phyloP scores from a whole-genome alignment of 768 basidiomycete genomes.

The Cubamyces lactineus region DNA sequence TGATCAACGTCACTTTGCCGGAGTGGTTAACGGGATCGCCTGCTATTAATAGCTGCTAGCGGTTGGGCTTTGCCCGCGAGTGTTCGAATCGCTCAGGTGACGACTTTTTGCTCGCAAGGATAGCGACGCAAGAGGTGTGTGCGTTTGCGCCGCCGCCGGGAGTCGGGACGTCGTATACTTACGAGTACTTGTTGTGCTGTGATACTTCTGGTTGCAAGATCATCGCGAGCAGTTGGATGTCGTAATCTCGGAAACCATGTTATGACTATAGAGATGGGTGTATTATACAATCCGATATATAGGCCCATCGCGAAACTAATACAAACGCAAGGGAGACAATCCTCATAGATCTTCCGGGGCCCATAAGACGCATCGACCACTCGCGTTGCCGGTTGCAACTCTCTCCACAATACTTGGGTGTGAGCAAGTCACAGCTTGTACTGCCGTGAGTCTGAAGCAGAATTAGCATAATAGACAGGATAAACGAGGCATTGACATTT shows the following conservation, averaged over 20 bases:
- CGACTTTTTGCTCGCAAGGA: conserved; percentile 42
- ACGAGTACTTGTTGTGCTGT: too few relatives aligned
- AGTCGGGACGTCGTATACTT: too few relatives aligned
- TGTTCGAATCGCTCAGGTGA: conserved; percentile 68
- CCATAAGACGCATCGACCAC: conserved; percentile 83
- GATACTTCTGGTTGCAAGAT: too few relatives aligned
- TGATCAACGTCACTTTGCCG: conserved; percentile 76
- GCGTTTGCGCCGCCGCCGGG: too few relatives aligned
- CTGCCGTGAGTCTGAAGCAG: conserved; percentile 74
- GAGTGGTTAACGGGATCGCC: conserved; percentile 81
- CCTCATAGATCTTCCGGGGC: conserved; percentile 45
- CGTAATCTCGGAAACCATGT: too few relatives aligned
- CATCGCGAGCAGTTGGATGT: too few relatives aligned
- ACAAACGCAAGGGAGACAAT: background rate
- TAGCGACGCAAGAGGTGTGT: too few relatives aligned
- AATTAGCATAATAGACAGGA: too few relatives aligned
- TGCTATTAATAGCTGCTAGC: conserved; percentile 46
- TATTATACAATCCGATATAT: background rate
- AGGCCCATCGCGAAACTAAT: background rate
- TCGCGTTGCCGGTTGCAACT: conserved; percentile 76
- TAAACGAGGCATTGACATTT: too few relatives aligned
- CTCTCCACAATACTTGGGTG: conserved; percentile 78
- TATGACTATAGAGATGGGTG: too few relatives aligned
- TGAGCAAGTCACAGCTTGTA: conserved; percentile 89
- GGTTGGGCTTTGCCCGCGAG: conserved; percentile 65